Evolutionary conservation across 345 rosid species (phyloP), one percentile per base, ranked within the genome.

Genomic region (Lepidium didymum): DNA sequence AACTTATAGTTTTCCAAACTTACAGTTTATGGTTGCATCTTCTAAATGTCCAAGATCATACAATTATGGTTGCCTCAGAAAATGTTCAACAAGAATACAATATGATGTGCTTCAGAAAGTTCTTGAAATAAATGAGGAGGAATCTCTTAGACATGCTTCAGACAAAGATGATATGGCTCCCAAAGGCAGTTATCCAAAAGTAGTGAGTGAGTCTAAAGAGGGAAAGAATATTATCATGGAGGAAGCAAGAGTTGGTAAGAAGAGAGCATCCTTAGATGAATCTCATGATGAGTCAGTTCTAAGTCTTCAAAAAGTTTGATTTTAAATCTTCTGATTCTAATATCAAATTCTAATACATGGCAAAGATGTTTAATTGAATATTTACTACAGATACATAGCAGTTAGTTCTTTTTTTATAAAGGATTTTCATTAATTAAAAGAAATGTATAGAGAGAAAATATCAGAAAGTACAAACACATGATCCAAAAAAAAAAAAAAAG

Each of bases 201-300:
- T 49, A 15, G 62, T 8, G 40, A 65, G 59, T 40, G 67, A 7
- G 54, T 37, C 46, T 73, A 45, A 2, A 7, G 68, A 52, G 52
- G 69, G 53, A 62, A 74, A 68, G 4, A 37, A 23, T 65, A 10
- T 47, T 67, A 3, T 60, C 29, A 74, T 67, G 68, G 69, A 44
- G 68, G 73, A 67, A 44, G 63, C 63, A 44, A 36, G 18, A 53
- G 3, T 10, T 51, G 58, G 8, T 43, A 60, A 60, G 54, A 67
- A 66, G 56, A 38, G 7, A 74, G 69, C 68, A 9, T 44, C 73
- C 11, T 44, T 56, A 8, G 69, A 9, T 38, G 63, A 74, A 14
- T 75, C 74, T 46, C 70, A 75, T 55, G 74, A 75, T 47, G 69
- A 62, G 19, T 40, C 74, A 36, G 35, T 62, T 62, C 78, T 65